Base-by-base conservation (phyloP, 2,329 filamentous ascomycete genomes). In the Penicillium sp. region DNA sequence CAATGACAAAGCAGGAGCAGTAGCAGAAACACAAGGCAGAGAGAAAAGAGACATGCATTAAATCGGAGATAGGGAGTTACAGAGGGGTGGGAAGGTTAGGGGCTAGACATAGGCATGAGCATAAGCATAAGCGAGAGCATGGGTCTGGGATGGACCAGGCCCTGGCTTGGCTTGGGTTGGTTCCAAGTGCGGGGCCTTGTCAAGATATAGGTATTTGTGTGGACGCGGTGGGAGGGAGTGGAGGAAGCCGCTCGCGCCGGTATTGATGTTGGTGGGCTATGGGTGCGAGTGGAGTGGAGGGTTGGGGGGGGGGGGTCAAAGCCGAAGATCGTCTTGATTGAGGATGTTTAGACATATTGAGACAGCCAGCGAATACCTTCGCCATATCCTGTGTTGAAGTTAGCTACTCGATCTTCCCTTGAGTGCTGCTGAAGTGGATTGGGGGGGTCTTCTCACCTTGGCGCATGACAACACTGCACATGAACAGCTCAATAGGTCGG, bases 391-490 rank as follows among this genome's bases (percentile, higher is more conserved):
- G 67, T 19, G 40, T 42, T 38, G 60, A 30, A 11, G 46, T 37
- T 33, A 30, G 46, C 49, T 55, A 65, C 33, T 43, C 33, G 49
- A 8, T 13, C 25, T 14, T 43, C 3, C 14, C 26, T 33, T 11
- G 1, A 33, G 8, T 33, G 8, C 30, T 11, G 30, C 30, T 33
- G 1, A 11, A 4, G 10, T 11, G 30, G 30, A 11, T 33, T 2
- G 11, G 6, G 30, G 30, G 30, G 11, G 28, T 30, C 28, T 7
- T 11, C 85, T 70, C 71, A 89, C 87, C 95, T 84, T 98, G 94
- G 79, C 94, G 87, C 92, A 97, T 97, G 65, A 98, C 94, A 70
- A 98, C 93, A 72, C 92, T 96, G 86, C 93, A 98, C 95, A 99
- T 96, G 81, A 98, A 98, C 65, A 98, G 87, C 85, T 99, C 95